Evolutionary conservation across 495 filamentous ascomycete species (phyloP), one percentile per base, ranked within the genome.

Genomic region (Geoglossum glabrum): DNA sequence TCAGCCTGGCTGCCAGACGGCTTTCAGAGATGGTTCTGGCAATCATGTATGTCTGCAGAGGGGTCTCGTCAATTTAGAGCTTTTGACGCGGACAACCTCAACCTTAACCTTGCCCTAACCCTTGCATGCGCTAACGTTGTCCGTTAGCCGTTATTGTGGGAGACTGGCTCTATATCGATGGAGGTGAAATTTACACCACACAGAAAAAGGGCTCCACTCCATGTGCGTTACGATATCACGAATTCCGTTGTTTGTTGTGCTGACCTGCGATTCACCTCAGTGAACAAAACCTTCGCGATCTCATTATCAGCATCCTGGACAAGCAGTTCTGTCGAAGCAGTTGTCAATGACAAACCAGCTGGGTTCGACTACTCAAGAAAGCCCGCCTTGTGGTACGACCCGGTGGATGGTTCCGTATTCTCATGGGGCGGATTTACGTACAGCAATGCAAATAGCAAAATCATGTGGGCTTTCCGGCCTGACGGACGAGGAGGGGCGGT

Each of bases 81-180:
- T n/a, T n/a, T n/a, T n/a, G n/a, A n/a, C n/a, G n/a, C n/a, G n/a
- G n/a, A n/a, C n/a, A n/a, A n/a, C n/a, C n/a, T n/a, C n/a, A n/a
- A n/a, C n/a, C n/a, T n/a, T n/a, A n/a, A n/a, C n/a, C 11, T 34
- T 34, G 31, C 11, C 31, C 31, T 34, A 11, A 5, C 31, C 31
- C 31, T 34, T 34, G n/a, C n/a, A 34, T 34, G 31, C 5, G 31
- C 5, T 34, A 11, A 34, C 11, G 11, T 34, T 34, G 4, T 11
- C 31, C 31, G 31, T 8, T 40, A 57, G 30, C 55, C n/a, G 55
- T 57, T 13, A 15, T 57, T 9, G 55, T 57, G n/a, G 55, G 26
- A 23, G 43, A 57, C 23, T 43, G 55, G 55, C 55, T 57, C 5
- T 57, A 57, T 45, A 57, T 57, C 26, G 55, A 57, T 57, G 55